Evolutionary conservation across 306 rosid species (phyloP).

Genomic region (Comarum palustre): DNA sequence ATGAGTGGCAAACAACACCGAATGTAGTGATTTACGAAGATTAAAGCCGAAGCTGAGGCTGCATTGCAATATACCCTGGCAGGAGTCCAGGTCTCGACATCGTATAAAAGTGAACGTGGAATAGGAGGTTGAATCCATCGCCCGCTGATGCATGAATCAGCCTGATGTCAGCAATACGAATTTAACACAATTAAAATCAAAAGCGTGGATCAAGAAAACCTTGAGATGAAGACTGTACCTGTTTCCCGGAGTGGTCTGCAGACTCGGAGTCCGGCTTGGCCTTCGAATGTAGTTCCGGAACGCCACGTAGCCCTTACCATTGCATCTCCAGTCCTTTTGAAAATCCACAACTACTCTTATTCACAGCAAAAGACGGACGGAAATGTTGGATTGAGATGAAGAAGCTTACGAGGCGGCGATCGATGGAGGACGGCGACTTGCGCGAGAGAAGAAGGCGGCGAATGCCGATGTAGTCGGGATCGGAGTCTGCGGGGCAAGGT

Average conservation of each 20-base stretch:
- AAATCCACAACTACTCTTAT: neutral
- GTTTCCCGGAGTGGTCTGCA: conserved; percentile 91
- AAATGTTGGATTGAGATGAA: neutral
- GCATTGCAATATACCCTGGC: conserved; percentile 54
- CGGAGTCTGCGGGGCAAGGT: conserved; percentile 48
- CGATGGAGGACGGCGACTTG: conserved; percentile 58
- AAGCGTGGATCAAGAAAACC: conserved; percentile 29
- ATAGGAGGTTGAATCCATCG: conserved; percentile 72
- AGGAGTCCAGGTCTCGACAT: conserved; percentile 83
- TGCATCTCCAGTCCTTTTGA: conserved; percentile 83
- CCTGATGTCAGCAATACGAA: conserved; percentile 87
- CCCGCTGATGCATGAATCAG: conserved; percentile 97
- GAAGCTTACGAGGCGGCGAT: conserved; percentile 61
- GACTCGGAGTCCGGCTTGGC: conserved; percentile 63
- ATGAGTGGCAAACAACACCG: neutral
- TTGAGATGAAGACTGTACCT: conserved; percentile 45
- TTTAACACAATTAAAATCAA: conserved; percentile 45
- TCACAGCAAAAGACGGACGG: neutral
- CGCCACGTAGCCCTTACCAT: conserved; percentile 88
- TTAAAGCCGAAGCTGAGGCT: neutral
- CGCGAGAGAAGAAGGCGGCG: conserved; percentile 75
- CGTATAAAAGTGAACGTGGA: conserved; percentile 71
- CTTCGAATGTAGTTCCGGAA: conserved; percentile 64
- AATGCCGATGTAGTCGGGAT: conserved; percentile 60
- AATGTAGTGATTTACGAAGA: too few relatives aligned